Conservation (phyloP, 75 land plant genomes). For the Azolla pinnata region DNA sequence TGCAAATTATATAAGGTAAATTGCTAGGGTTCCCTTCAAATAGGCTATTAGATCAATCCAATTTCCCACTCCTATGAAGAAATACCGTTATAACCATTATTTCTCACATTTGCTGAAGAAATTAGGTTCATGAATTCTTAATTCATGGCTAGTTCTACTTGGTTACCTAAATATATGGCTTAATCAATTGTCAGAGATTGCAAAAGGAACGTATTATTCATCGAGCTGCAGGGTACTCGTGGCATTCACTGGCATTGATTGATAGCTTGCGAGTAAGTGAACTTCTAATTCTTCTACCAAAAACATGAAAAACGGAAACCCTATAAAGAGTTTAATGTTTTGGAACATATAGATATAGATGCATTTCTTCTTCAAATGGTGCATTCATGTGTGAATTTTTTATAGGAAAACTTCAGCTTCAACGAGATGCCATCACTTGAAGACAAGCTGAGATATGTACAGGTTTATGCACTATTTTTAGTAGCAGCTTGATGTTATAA, state of each 20-base stretch:
- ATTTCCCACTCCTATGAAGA: too few species aligned
- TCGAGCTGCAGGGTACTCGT: not conserved
- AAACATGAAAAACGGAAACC: too few species aligned
- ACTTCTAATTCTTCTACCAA: not conserved
- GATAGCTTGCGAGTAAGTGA: constrained; percentile 5
- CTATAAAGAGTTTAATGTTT: too few species aligned
- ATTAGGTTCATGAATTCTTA: too few species aligned
- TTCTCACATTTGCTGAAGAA: too few species aligned
- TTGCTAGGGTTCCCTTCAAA: too few species aligned
- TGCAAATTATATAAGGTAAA: not conserved
- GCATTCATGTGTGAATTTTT: not conserved
- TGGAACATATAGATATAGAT: too few species aligned
- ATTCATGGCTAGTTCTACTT: too few species aligned
- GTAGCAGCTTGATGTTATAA: too few species aligned
- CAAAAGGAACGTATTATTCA: not conserved
- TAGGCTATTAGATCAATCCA: too few species aligned
- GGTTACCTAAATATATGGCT: too few species aligned
- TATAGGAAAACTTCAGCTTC: not conserved
- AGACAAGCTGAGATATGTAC: not conserved
- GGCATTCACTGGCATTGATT: not conserved
- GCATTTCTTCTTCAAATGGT: not conserved
- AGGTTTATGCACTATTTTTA: not conserved
- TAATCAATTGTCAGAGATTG: not conserved
- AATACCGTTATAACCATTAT: too few species aligned
- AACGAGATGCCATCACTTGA: not conserved